Percentiles rank a stretch among this genome's conserved stretches.
Conservation (phyloP, 139 green algal species). For the Astrephomene gubernaculifera region DNA sequence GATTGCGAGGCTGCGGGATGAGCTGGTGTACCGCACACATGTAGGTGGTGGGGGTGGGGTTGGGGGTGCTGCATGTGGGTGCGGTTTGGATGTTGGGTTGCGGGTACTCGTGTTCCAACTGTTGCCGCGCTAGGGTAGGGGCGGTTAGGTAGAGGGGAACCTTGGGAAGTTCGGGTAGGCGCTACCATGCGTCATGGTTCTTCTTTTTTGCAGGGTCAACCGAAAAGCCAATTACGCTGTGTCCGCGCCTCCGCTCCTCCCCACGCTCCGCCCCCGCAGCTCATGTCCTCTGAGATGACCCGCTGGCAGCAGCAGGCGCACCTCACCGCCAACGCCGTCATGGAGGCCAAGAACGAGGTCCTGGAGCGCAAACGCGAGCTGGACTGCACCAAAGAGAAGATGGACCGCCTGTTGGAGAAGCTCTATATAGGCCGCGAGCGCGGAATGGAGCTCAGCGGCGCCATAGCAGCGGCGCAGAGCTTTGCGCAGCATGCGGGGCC, state of each 20-base stretch:
- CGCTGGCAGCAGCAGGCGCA: slow-evolving; percentile 76
- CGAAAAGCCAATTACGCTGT: too few species aligned
- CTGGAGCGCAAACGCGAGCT: slow-evolving; percentile 79
- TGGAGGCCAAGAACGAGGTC: slow-evolving; percentile 83
- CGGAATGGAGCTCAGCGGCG: slow-evolving; percentile 69
- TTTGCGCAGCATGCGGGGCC: slow-evolving; percentile 19
- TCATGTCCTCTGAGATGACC: slow-evolving; percentile 52
- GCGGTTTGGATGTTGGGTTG: not conserved
- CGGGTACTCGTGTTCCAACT: too few species aligned
- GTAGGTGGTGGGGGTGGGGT: slow-evolving; percentile 2
- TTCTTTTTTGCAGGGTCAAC: too few species aligned
- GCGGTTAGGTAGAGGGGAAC: too few species aligned
- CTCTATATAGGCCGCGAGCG: slow-evolving; percentile 69
- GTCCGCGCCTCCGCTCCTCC: not conserved
- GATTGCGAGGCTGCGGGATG: slow-evolving; percentile 54
- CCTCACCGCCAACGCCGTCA: slow-evolving; percentile 66
- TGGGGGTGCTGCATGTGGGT: not conserved
- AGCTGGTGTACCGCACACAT: slow-evolving; percentile 60
- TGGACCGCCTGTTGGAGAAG: slow-evolving; percentile 82
- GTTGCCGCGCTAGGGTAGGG: too few species aligned
- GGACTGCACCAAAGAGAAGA: slow-evolving; percentile 79
- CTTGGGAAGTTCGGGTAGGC: too few species aligned
- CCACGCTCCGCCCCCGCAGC: not conserved
- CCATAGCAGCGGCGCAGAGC: slow-evolving; percentile 59
- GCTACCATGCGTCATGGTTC: too few species aligned